A percentile compares a stretch with the other conserved stretches of the same genome.
Evolutionary conservation across 2,329 filamentous ascomycete species (phyloP).

Genomic region (Xylaria sp.): DNA sequence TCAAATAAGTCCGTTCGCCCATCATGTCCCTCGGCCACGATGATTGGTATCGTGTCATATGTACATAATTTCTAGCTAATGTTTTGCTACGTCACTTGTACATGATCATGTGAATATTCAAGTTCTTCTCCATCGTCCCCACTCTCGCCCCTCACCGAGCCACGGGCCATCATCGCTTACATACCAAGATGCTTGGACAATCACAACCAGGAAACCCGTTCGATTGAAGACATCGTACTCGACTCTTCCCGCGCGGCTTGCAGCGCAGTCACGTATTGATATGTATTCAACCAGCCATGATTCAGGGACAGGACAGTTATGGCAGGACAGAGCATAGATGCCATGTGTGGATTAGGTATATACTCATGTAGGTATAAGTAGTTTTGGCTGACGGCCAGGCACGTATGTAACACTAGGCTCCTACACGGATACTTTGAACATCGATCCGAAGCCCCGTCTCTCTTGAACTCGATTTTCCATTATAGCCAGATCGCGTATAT

Average conservation of each 20-base stretch:
- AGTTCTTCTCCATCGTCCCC: constrained; percentile 14
- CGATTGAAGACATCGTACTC: too few species aligned
- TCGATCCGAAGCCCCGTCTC: not conserved
- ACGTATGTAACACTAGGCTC: too few species aligned
- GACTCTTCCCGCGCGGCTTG: too few species aligned
- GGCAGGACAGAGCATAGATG: not conserved
- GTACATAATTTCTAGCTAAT: not conserved
- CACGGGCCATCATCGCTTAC: not conserved
- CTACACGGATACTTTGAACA: not conserved
- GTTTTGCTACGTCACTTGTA: constrained; percentile 25
- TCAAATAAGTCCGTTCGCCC: too few species aligned
- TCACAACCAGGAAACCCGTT: too few species aligned
- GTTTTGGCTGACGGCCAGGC: not conserved
- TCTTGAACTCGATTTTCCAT: not conserved
- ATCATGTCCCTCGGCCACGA: too few species aligned
- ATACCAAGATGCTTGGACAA: not conserved
- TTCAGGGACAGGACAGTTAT: not conserved
- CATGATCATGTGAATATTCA: constrained; percentile 27
- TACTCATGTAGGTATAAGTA: not conserved
- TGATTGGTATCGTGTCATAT: not conserved
- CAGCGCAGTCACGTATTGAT: too few species aligned
- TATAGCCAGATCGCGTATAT: too few species aligned
- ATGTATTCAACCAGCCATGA: too few species aligned
- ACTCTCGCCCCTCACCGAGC: constrained; percentile 17
- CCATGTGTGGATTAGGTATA: not conserved